Evolutionary conservation across 305 asterid species (phyloP).

Genomic region (Rubia tinctorum): DNA sequence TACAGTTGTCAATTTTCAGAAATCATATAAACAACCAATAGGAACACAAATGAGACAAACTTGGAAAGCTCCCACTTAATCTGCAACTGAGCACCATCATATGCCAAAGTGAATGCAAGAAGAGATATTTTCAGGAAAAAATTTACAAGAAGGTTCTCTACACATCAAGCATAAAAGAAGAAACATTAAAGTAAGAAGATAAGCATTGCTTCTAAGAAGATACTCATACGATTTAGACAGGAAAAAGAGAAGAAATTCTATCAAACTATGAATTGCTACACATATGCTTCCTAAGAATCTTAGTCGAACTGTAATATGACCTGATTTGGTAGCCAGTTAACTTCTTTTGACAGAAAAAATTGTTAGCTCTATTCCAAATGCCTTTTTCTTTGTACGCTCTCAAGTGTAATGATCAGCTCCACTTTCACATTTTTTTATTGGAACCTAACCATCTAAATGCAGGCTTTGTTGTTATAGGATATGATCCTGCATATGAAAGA

Average conservation of each 20-base stretch:
- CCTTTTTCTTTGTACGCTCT: conserved; percentile 59
- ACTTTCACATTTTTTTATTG: conserved; percentile 41
- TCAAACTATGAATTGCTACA: background rate
- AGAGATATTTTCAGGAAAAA: too few species aligned
- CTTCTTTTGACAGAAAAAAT: conserved; percentile 57
- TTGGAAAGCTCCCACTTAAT: conserved; percentile 5
- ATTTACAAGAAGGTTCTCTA: background rate
- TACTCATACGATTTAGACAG: too few species aligned
- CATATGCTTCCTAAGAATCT: too few species aligned
- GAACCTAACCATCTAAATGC: conserved; percentile 91
- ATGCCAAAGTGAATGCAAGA: background rate
- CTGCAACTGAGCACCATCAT: conserved; percentile 19
- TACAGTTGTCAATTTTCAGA: background rate
- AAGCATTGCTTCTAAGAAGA: background rate
- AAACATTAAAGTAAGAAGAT: background rate
- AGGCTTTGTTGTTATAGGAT: conserved; percentile 88
- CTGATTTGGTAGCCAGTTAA: too few species aligned
- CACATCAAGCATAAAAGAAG: background rate
- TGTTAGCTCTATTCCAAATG: conserved; percentile 79
- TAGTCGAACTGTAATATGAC: background rate
- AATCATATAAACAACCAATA: background rate
- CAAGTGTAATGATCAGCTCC: conserved; percentile 27
- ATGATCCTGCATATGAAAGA: conserved; percentile 52
- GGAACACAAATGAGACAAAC: conserved; percentile 7
- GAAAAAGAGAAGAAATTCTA: background rate